phyloP scores from a whole-genome alignment of 441 rosid species.

The Breynia disticha region DNA sequence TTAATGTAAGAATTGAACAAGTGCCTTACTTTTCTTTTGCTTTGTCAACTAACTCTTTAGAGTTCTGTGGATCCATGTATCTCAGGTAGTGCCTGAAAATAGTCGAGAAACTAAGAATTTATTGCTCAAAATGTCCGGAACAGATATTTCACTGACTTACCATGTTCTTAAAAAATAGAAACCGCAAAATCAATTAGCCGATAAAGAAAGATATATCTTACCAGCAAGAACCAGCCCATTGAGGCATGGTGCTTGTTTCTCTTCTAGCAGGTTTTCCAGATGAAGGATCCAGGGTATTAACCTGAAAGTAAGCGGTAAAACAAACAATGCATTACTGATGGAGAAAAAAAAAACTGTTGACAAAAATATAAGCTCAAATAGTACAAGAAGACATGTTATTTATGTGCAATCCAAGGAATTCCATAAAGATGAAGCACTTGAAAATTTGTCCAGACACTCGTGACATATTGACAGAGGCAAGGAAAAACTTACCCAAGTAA shows the following conservation, averaged over 20 bases:
- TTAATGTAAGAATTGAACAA: constrained; percentile 1
- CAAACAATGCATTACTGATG: background rate
- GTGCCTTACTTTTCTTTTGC: constrained; percentile 62
- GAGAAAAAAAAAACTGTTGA: constrained; percentile 6
- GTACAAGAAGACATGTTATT: no score
- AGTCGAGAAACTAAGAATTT: constrained; percentile 3
- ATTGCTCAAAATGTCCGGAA: constrained; percentile 5
- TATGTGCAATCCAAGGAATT: no score
- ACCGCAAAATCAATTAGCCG: background rate
- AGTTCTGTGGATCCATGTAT: constrained; percentile 86
- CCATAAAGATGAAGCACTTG: no score
- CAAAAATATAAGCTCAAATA: no score
- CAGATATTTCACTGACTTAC: background rate
- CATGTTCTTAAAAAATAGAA: background rate
- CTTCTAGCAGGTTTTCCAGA: constrained; percentile 74
- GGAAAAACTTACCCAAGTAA: constrained; percentile 54
- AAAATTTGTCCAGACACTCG: no score
- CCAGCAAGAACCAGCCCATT: constrained; percentile 99
- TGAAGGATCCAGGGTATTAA: constrained; percentile 48
- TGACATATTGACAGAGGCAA: no score
- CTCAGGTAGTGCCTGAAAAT: constrained; percentile 86
- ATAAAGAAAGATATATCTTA: constrained; percentile 20
- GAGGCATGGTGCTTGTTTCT: constrained; percentile 99
- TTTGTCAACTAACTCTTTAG: constrained; percentile 66
- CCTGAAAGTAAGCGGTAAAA: constrained; percentile 34